Conservation (phyloP, 129 eudicot genomes). For the Artemisia argyi region DNA sequence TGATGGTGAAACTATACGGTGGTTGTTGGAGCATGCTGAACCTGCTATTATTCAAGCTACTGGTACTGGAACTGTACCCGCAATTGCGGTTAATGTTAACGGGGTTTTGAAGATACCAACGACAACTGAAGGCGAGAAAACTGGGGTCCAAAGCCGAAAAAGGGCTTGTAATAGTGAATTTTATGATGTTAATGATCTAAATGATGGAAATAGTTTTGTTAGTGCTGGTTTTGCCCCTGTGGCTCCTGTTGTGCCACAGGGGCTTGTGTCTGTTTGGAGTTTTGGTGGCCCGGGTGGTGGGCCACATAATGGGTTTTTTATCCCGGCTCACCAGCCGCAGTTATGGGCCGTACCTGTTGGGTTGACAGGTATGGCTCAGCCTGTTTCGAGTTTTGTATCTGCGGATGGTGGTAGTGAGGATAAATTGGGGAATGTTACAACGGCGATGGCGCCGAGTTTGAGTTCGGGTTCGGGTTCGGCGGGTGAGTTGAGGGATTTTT, state of each 20-base stretch:
- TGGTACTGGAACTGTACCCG: conserved; percentile 89
- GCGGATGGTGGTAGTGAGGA: conserved; percentile 14
- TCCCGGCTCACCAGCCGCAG: conserved; percentile 52
- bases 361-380: conserved; percentile 49
- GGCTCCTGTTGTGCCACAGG: conserved; percentile 60
- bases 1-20: conserved; percentile 81
- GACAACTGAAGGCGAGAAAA: conserved; percentile 24
- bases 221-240: conserved; percentile 63
- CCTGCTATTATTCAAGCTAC: conserved; percentile 86
- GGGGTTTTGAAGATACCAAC: conserved; percentile 81
- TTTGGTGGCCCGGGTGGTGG: conserved; percentile 35
- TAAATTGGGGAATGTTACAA: background rate
- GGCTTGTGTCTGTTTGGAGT: conserved; percentile 72
- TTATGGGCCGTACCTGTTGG: conserved; percentile 79
- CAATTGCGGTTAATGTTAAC: conserved; percentile 86
- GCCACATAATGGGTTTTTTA: conserved; percentile 36
- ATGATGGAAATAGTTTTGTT: background rate
- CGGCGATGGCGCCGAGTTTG: conserved; percentile 40
- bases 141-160: conserved; percentile 38
- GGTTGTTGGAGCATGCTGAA: conserved; percentile 87
- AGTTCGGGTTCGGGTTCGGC: conserved; percentile 36
- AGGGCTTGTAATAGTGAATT: conserved; percentile 67
- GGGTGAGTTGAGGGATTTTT: conserved; percentile 42
- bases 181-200: conserved; percentile 40
- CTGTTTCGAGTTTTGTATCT: conserved; percentile 47